These are phyloP conservation scores for Solanum ossicruentum DNA, from an alignment of 257 asterid genomes.

Conservation along the genomic window DNA sequence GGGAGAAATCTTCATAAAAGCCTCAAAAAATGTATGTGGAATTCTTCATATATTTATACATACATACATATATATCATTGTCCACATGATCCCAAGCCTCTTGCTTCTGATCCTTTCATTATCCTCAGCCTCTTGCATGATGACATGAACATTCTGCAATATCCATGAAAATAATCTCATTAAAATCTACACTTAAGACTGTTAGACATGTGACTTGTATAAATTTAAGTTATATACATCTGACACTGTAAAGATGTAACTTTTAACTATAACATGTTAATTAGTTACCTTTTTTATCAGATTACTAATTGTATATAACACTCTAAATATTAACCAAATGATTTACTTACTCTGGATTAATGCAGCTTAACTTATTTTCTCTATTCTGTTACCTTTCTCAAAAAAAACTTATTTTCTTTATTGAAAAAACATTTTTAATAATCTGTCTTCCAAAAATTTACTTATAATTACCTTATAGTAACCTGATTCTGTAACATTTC, in stretches of 20 bases:
- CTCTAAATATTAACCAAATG: not conserved
- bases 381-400: no score
- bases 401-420: not conserved
- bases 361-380: not conserved
- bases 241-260: not conserved
- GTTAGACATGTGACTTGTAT: not conserved
- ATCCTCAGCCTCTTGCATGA: not conserved
- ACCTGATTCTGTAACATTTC: not conserved
- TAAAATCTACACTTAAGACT: not conserved
- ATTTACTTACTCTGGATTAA: not conserved
- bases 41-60: not conserved
- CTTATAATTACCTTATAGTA: not conserved
- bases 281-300: not conserved
- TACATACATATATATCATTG: not conserved
- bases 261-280: not conserved
- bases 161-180: not conserved
- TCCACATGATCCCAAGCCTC: conserved; percentile 4
- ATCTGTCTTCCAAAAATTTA: not conserved
- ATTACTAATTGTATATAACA: not conserved
- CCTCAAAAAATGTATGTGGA: not conserved
- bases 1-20: not conserved
- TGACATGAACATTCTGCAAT: not conserved
- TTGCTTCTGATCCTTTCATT: not conserved
- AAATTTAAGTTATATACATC: not conserved
- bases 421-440: not conserved